phyloP scores from a whole-genome alignment of 176 grass and related monocot genomes.

The Cenchrus fungigraminus region DNA sequence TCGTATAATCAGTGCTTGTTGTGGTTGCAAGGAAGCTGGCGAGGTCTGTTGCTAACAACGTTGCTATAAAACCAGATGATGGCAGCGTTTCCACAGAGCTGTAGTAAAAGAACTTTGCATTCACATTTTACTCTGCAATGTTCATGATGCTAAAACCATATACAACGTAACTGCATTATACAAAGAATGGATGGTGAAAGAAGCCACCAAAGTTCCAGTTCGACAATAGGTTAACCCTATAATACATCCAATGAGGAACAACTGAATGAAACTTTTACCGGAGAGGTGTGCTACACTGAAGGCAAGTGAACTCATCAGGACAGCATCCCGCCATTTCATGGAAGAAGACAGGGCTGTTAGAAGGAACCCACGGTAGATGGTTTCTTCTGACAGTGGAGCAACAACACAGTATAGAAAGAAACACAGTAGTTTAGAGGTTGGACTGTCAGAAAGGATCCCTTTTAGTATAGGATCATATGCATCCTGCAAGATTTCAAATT shows the following conservation, averaged over 20 bases:
- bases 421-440: constrained; percentile 48
- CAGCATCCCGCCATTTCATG: constrained; percentile 61
- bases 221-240: constrained; percentile 81
- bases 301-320: constrained; percentile 70
- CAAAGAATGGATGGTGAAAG: constrained; percentile 69
- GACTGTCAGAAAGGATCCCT: constrained; percentile 63
- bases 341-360: constrained; percentile 64
- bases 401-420: constrained; percentile 73
- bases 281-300: constrained; percentile 89
- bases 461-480: constrained; percentile 67
- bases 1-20: no score
- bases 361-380: constrained; percentile 90
- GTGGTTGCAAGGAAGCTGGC: no score
- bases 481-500: constrained; percentile 64
- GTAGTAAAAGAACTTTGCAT: not conserved
- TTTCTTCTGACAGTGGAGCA: constrained; percentile 86
- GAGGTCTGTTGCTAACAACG: no score
- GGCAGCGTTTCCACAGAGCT: no score
- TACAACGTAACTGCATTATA: constrained; percentile 83
- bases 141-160: constrained; percentile 54
- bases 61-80: no score
- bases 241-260: constrained; percentile 76
- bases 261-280: constrained; percentile 53
- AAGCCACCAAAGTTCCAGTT: constrained; percentile 70
- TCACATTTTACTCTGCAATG: not conserved